Percentiles rank a stretch among this genome's conserved stretches.
Conservation (phyloP, 177 flowering plant genomes). For the Vitis hybrid region DNA sequence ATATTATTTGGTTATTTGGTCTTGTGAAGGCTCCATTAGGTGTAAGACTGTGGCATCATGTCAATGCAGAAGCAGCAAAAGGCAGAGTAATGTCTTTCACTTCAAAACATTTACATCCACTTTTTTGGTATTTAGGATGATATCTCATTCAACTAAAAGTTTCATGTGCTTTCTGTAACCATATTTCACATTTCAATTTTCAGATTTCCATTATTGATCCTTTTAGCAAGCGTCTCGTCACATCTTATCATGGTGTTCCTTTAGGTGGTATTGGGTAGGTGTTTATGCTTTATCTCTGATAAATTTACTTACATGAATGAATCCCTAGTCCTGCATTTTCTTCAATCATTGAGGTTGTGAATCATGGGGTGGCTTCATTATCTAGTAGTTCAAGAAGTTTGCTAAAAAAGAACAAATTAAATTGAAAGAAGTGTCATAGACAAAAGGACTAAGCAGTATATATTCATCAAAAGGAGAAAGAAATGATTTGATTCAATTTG, state of each 20-base stretch:
- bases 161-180: background rate
- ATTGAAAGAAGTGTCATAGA: no score
- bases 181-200: background rate
- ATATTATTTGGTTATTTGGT: conserved; percentile 7
- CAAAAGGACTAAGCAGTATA: no score
- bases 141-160: background rate
- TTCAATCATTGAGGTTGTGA: no score
- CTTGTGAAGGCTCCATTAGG: conserved; percentile 63
- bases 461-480: no score
- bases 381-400: no score
- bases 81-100: conserved; percentile 46
- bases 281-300: background rate
- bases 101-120: background rate
- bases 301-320: no score
- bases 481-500: no score
- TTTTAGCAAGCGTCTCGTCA: conserved; percentile 32
- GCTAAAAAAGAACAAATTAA: no score
- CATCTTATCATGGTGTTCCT: conserved; percentile 70
- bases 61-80: conserved; percentile 43
- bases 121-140: background rate
- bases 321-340: no score
- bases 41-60: conserved; percentile 49
- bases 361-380: no score
- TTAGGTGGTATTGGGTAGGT: conserved; percentile 91
- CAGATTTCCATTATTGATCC: conserved; percentile 57